Evolutionary conservation across 2,329 filamentous ascomycete species (phyloP).

Genomic region (Reticulascus tulasneorum): DNA sequence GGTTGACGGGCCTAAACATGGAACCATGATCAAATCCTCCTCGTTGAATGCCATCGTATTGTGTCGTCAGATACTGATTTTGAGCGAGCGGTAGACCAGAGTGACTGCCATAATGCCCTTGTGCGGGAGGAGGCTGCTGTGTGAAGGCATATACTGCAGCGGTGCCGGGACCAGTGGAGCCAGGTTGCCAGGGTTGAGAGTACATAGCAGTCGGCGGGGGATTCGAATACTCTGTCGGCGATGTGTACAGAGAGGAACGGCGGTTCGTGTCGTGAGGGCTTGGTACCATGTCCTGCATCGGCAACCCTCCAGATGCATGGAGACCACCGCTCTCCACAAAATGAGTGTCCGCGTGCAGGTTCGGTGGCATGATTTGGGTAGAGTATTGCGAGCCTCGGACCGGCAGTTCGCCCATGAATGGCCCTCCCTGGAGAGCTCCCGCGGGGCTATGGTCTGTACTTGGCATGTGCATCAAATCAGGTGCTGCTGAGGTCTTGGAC

Average conservation of each 20-base stretch:
- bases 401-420: slow-evolving; percentile 40
- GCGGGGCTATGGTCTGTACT: slow-evolving; percentile 32
- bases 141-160: slow-evolving; percentile 44
- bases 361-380: slow-evolving; percentile 36
- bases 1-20: slow-evolving; percentile 28
- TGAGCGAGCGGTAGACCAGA: slow-evolving; percentile 26
- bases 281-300: slow-evolving; percentile 42
- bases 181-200: slow-evolving; percentile 39
- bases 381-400: slow-evolving; percentile 37
- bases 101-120: slow-evolving; percentile 26
- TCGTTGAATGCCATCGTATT: slow-evolving; percentile 30
- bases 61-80: slow-evolving; percentile 27
- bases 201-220: slow-evolving; percentile 37
- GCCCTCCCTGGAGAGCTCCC: slow-evolving; percentile 24
- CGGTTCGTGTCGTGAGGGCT: slow-evolving; percentile 41
- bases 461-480: slow-evolving; percentile 29
- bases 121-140: slow-evolving; percentile 29
- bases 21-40: slow-evolving; percentile 25
- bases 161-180: slow-evolving; percentile 35
- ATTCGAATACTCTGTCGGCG: slow-evolving; percentile 40
- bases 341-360: slow-evolving; percentile 33
- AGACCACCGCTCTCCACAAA: slow-evolving; percentile 36
- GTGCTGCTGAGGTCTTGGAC: slow-evolving; percentile 26
- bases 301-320: slow-evolving; percentile 29
- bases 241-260: slow-evolving; percentile 40